Percentiles rank a stretch among this genome's conserved stretches.
These are phyloP conservation scores for Tilletia walkeri DNA, from an alignment of 1,284 basidiomycete genomes.

Conservation along the genomic window DNA sequence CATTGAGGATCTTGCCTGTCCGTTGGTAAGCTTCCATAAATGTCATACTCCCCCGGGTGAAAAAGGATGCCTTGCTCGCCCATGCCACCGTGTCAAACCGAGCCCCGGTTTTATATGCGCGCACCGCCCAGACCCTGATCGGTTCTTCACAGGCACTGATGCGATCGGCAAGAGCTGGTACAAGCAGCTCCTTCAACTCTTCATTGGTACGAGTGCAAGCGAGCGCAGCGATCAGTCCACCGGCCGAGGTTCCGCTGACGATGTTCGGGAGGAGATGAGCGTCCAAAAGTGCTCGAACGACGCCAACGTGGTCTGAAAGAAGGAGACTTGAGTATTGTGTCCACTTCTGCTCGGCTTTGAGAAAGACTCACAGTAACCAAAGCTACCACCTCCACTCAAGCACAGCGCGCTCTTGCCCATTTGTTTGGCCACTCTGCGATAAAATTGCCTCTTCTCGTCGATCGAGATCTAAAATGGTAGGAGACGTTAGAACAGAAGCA, in stretches of 20 bases:
- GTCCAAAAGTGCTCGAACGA: constrained; percentile 87
- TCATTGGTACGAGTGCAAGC: constrained; percentile 85
- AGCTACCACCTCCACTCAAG: constrained; percentile 87
- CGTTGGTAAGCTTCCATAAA: constrained; percentile 91
- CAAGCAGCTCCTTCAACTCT: constrained; percentile 70
- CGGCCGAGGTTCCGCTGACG: constrained; percentile 84
- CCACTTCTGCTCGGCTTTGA: no score
- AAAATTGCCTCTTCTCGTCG: constrained; percentile 90
- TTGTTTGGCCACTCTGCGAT: constrained; percentile 81
- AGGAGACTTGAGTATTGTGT: background rate
- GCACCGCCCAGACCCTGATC: constrained; percentile 65
- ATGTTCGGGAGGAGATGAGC: constrained; percentile 82
- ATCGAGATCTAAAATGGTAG: constrained; percentile 63
- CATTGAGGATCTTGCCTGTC: constrained; percentile 84
- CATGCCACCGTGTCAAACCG: constrained; percentile 86
- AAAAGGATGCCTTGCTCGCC: constrained; percentile 75
- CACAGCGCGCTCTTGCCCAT: constrained; percentile 87
- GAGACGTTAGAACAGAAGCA: background rate
- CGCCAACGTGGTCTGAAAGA: constrained; percentile 69
- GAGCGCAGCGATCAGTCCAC: constrained; percentile 69
- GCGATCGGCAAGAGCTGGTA: constrained; percentile 65
- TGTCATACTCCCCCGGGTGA: constrained; percentile 89
- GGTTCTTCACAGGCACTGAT: constrained; percentile 88
- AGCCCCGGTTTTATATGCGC: constrained; percentile 85
- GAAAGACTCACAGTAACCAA: constrained; percentile 70